Base-by-base conservation (phyloP, 441 rosid species). In the Daphne laureola region DNA sequence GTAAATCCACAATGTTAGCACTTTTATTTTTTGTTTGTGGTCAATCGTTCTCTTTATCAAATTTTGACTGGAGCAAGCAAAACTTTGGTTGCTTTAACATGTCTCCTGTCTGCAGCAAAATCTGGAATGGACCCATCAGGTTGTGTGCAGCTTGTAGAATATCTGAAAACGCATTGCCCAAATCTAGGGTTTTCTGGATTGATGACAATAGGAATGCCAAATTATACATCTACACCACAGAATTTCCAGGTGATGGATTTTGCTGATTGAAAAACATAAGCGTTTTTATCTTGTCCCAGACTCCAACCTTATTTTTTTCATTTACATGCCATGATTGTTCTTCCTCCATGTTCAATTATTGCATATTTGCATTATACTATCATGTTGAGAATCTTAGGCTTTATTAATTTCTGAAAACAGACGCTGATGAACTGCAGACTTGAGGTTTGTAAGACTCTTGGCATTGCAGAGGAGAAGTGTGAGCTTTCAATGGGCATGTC, bases 401-500 rank as follows among this genome's bases (percentile, higher is more conserved):
- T 53, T 27, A n/a, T 31, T 38, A 8, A 58, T 15, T 49, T 57
- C 49, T 44, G 51, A 45, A 61, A 43, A 53, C 84, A 87, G 92
- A 67, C 78, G 27, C 78, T 87, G 49, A 55, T 76, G 47, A 83
- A 73, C 61, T 90, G 95, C 69, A 78, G 84, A 80, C 45, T 53
- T 58, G 78, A 83, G 67, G 87, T 87, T 53, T 87, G 95, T 78
- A 77, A 85, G 81, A 90, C 79, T 26, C 84, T 90, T 14, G 83
- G 82, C 65, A 67, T 78, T 72, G 51, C 64, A 26, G 88, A 80
- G 81, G 81, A 78, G 55, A 71, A 76, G 21, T 85, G 84, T 54
- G 96, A 87, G 72, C 74, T 90, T 43, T 87, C 97, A 6, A 90
- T 87, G 94, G 96, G 96, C 67, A 90, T 90, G 98, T 90, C 96